Evolutionary conservation across 2,329 filamentous ascomycete genomes (phyloP).

Genomic region (Microascus cirrosus): DNA sequence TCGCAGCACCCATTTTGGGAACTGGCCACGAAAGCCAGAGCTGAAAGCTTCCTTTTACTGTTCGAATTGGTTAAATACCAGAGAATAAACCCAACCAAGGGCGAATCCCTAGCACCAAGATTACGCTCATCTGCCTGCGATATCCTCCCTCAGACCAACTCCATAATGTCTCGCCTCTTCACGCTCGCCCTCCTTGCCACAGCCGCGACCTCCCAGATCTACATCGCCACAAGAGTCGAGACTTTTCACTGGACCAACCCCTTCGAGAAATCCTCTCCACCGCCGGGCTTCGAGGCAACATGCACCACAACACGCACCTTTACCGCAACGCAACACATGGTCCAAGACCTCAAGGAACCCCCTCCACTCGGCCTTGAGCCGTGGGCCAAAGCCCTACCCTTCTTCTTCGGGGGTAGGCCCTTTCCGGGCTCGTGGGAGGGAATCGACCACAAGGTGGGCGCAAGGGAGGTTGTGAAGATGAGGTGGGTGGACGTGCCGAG

Average conservation of each 20-base stretch:
- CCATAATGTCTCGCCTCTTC: not conserved
- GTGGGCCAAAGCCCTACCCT: conserved; percentile 14
- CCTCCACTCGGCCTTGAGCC: conserved; percentile 13
- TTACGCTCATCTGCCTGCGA: not conserved
- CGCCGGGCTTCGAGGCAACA: conserved; percentile 15
- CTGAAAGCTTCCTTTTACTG: not conserved
- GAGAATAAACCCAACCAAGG: not conserved
- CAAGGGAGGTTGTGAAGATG: conserved; percentile 26
- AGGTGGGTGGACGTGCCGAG: conserved; percentile 19
- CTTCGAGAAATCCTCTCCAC: conserved; percentile 16
- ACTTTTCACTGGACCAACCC: conserved; percentile 18
- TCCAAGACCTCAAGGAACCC: conserved; percentile 12
- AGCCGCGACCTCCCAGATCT: conserved; percentile 1
- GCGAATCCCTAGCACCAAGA: not conserved
- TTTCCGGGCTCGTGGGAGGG: conserved; percentile 30
- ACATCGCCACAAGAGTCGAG: conserved; percentile 13
- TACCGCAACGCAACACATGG: conserved; percentile 16
- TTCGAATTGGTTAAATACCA: not conserved
- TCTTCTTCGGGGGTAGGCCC: conserved; percentile 12
- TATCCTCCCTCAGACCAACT: not conserved
- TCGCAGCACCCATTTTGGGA: not conserved
- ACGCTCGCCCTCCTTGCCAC: not conserved
- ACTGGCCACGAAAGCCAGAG: conserved; percentile 2
- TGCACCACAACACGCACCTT: conserved; percentile 16
- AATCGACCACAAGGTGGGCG: conserved; percentile 23